Evolutionary conservation across 73 alveolate species (phyloP).

Genomic region (Breviolum minutum): DNA sequence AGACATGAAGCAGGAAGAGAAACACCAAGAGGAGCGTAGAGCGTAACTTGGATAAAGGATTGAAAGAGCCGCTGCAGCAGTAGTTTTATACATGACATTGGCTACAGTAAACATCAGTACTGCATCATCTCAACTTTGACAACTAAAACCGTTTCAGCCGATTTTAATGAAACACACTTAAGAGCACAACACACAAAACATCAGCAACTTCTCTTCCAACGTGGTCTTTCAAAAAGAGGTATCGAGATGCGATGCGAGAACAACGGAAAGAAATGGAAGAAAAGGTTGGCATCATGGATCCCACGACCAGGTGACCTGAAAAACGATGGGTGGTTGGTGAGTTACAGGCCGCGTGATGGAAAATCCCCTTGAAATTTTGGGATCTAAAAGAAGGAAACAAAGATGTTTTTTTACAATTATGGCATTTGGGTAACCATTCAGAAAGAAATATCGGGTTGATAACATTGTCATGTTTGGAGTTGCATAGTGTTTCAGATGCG

Average conservation of each 20-base stretch:
- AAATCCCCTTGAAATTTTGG: not conserved
- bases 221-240: not conserved
- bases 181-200: too few relatives aligned
- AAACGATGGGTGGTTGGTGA: not conserved
- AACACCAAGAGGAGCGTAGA: conserved; percentile 21
- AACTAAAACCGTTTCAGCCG: too few relatives aligned
- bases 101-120: too few relatives aligned
- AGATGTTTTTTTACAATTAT: not conserved
- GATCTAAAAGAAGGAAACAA: not conserved
- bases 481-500: not conserved
- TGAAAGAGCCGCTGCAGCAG: not conserved
- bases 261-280: conserved; percentile 29
- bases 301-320: conserved; percentile 37
- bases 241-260: conserved; percentile 39
- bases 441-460: too few relatives aligned
- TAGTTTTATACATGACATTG: too few relatives aligned
- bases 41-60: not conserved
- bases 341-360: not conserved
- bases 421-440: not conserved
- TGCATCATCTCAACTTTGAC: too few relatives aligned
- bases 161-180: too few relatives aligned
- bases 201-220: too few relatives aligned
- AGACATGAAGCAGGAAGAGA: conserved; percentile 65
- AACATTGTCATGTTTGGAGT: not conserved
- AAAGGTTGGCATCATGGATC: conserved; percentile 41